Conservation (phyloP, 75 land plant species). For the Larix kaempferi region DNA sequence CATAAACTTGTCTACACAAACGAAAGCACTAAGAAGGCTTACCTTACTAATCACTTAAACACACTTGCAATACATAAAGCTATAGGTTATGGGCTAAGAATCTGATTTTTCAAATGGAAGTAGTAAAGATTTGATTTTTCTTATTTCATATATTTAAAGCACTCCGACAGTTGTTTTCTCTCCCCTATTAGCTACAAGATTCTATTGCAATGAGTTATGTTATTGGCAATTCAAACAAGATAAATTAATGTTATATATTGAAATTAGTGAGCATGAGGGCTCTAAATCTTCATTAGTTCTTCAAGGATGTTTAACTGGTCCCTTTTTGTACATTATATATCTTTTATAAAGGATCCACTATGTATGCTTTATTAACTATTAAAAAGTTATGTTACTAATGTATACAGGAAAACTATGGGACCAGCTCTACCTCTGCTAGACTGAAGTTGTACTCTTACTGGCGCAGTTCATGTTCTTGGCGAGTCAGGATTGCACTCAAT, state of each 20-base stretch:
- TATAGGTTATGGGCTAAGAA: background rate
- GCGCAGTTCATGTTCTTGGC: conserved; percentile 64
- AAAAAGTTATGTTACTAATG: background rate
- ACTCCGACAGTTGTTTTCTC: background rate
- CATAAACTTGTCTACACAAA: background rate
- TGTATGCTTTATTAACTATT: background rate
- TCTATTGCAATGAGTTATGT: background rate
- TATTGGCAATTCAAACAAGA: background rate
- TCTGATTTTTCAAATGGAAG: background rate
- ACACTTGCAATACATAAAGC: background rate
- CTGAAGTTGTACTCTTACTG: conserved; percentile 53
- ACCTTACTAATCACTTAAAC: background rate
- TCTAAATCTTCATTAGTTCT: background rate
- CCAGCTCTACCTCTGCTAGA: background rate
- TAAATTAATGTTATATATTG: background rate
- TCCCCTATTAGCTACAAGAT: background rate
- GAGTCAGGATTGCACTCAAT: conserved; percentile 60
- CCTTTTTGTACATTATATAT: background rate
- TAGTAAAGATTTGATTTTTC: background rate
- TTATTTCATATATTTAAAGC: background rate
- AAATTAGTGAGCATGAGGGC: background rate
- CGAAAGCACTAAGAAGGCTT: background rate
- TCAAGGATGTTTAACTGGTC: background rate
- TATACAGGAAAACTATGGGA: background rate
- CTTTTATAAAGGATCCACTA: background rate